Evolutionary conservation across 306 rosid genomes (phyloP).

Genomic region (Oxytropis ochrocephala): DNA sequence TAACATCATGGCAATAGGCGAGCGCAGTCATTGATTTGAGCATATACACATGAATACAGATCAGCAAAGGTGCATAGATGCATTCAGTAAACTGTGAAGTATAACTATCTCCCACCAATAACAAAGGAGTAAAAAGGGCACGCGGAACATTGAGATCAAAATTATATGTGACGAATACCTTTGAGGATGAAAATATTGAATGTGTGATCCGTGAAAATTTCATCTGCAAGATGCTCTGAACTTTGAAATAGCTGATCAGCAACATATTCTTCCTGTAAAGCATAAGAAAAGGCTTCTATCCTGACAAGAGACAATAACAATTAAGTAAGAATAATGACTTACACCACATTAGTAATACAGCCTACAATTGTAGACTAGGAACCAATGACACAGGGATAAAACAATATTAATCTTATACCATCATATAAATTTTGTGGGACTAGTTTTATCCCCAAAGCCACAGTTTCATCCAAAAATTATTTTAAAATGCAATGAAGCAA

Average conservation of each 20-base stretch:
- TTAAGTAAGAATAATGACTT: conserved; percentile 13
- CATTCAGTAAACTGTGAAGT: background rate
- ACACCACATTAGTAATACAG: background rate
- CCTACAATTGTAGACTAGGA: background rate
- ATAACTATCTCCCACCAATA: background rate
- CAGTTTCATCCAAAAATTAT: conserved; percentile 4
- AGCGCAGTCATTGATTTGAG: conserved; percentile 1
- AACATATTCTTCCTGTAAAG: conserved; percentile 85
- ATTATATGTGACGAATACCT: conserved; percentile 43
- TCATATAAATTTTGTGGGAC: background rate
- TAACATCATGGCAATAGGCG: background rate
- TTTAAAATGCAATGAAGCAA: background rate
- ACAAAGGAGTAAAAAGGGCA: background rate
- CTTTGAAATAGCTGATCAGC: conserved; percentile 92
- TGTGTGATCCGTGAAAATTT: conserved; percentile 49
- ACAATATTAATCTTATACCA: background rate
- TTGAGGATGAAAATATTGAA: conserved; percentile 63
- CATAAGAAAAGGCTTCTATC: conserved; percentile 54
- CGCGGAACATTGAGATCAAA: background rate
- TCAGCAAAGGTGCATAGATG: background rate
- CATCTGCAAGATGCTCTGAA: conserved; percentile 65
- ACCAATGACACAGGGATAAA: background rate
- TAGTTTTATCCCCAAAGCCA: background rate
- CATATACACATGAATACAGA: background rate
- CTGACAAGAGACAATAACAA: conserved; percentile 37